Conservation (phyloP, 805 yeast species). For the Candida palmyrensis region DNA sequence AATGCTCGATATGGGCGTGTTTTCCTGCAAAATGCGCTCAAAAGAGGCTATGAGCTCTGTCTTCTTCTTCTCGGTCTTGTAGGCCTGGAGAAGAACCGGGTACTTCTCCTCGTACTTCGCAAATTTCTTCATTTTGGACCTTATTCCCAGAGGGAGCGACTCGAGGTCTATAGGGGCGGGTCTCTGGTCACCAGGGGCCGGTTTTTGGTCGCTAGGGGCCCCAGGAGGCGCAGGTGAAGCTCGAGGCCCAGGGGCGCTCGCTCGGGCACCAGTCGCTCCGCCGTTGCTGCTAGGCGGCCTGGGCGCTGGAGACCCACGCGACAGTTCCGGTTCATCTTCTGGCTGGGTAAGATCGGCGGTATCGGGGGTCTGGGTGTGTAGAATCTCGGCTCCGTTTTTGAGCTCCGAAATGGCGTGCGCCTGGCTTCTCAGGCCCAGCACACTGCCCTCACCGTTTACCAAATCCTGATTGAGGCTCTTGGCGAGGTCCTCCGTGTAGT, state of each 20-base stretch:
- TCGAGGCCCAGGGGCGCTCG: no score
- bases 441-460: conserved; percentile 12
- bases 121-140: conserved; percentile 65
- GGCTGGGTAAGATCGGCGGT: conserved; percentile 43
- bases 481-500: conserved; percentile 42
- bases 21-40: conserved; percentile 67
- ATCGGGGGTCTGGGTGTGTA: conserved; percentile 44
- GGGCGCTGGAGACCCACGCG: neutral
- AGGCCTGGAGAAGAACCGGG: conserved; percentile 80
- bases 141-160: conserved; percentile 53
- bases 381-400: conserved; percentile 27
- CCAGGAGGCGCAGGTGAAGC: no score
- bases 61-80: conserved; percentile 71
- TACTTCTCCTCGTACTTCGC: conserved; percentile 87
- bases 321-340: conserved; percentile 27
- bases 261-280: neutral
- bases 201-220: neutral
- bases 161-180: conserved; percentile 20
- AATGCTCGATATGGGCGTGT: conserved; percentile 75
- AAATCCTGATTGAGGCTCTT: conserved; percentile 33
- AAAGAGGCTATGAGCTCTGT: conserved; percentile 53
- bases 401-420: conserved; percentile 22
- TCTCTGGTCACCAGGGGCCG: neutral
- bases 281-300: neutral
- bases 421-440: conserved; percentile 4